Base-by-base conservation (phyloP, 2,329 filamentous ascomycete species). In the Clarireedia hainanense region DNA sequence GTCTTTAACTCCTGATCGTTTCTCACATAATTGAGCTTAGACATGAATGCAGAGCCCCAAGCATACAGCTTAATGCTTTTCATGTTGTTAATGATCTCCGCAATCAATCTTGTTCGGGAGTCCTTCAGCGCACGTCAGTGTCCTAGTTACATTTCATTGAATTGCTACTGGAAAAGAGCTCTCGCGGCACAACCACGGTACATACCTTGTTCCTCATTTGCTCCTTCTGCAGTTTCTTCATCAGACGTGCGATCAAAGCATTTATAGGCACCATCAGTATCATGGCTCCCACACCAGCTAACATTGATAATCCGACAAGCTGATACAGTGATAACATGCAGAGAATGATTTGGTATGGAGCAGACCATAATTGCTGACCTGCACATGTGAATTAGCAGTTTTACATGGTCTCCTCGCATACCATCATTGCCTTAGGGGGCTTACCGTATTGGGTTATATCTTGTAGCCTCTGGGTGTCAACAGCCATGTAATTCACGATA, bases 401-500 rank as follows among this genome's bases (percentile, higher is more conserved):
- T 9, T 12, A 12, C 10, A 34, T 34, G 9, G 10, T 34, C 30
- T 34, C 30, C 26, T 12, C 10, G 30, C 7, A 10, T 12, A 34
- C 30, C 30, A 34, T 12, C 9, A 34, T 34, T 34, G 10, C 12
- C 30, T 34, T 12, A 12, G 12, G 30, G 30, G 12, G 30, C 30
- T 34, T 34, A 34, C 30, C 91, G 69, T 94, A 99, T 68, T 99
- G 95, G 2, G 92, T 90, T 56, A 99, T 76, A 72, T 99, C 94
- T 67, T 96, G 89, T 17, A 99, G 79, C 62, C 95, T 86, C 72
- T 99, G 94, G 14, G 92, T 92, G 69, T 99, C 94, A 9, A 99
- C 92, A 47, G 95, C 94, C 92, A 99, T 99, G 73, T 96, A 94
- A 69, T 99, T 99, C 70, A 99, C 94, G 67, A 99, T 97, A 67